These are phyloP conservation scores for Plasmodium inui DNA, from an alignment of 169 alveolate genomes.

Conservation along the genomic window DNA sequence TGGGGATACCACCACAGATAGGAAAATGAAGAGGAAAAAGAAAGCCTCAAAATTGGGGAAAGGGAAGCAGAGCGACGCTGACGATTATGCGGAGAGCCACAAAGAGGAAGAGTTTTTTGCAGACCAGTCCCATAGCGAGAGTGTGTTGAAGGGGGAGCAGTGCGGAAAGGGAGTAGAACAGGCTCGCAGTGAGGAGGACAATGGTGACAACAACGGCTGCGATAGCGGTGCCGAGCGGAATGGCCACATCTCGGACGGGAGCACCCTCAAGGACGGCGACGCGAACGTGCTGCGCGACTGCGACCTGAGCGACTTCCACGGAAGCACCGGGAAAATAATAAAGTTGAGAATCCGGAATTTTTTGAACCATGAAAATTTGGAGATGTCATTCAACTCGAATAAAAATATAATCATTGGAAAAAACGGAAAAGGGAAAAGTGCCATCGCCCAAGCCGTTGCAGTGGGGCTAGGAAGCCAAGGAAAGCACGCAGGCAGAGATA, in stretches of 20 bases:
- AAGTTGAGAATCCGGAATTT: constrained; percentile 80
- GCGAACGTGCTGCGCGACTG: constrained; percentile 10
- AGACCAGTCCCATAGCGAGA: neutral
- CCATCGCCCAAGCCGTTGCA: constrained; percentile 87
- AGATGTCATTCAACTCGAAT: constrained; percentile 79
- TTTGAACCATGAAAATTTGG: constrained; percentile 84
- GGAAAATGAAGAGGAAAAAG: neutral
- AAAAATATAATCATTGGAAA: constrained; percentile 84
- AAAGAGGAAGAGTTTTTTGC: neutral
- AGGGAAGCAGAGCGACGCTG: neutral
- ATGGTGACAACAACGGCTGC: neutral
- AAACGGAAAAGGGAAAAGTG: constrained; percentile 89
- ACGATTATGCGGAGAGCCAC: neutral
- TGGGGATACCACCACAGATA: neutral
- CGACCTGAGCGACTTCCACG: constrained; percentile 73
- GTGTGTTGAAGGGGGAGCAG: neutral
- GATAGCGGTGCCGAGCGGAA: neutral
- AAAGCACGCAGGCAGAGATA: constrained; percentile 84
- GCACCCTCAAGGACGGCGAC: constrained; percentile 16
- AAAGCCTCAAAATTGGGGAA: neutral
- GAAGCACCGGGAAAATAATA: constrained; percentile 82
- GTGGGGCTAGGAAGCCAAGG: constrained; percentile 86
- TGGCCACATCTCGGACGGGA: neutral
- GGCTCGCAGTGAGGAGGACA: neutral
- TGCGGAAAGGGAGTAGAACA: neutral